A percentile compares a stretch with the other conserved stretches of the same genome.
Evolutionary conservation across 2,329 filamentous ascomycete genomes (phyloP).

Genomic region (Lasiodiplodia citricola): DNA sequence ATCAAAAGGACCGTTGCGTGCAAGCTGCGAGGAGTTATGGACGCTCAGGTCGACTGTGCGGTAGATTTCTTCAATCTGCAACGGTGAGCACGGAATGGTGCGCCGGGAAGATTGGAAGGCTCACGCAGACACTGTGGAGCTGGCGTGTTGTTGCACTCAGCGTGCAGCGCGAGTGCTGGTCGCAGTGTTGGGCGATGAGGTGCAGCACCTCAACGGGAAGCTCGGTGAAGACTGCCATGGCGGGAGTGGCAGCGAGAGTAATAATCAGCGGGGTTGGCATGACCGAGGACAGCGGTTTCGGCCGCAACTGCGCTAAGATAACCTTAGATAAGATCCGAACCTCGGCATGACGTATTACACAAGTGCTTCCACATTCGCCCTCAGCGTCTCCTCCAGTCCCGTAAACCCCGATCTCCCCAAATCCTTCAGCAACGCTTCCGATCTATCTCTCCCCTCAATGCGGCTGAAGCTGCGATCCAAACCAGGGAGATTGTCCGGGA

Average conservation of each 20-base stretch:
- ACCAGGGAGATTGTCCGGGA: background rate
- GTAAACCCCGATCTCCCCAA: constrained; percentile 1
- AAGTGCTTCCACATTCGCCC: background rate
- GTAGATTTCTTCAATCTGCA: constrained; percentile 4
- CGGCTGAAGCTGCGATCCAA: background rate
- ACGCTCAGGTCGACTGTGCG: background rate
- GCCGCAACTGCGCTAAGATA: constrained; percentile 7
- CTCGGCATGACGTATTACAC: background rate
- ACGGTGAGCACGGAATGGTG: background rate
- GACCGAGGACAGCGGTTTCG: background rate
- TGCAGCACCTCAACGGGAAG: background rate
- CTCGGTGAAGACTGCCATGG: background rate
- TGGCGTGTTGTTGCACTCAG: background rate
- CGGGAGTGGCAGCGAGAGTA: background rate
- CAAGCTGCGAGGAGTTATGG: constrained; percentile 3
- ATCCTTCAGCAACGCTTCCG: constrained; percentile 3
- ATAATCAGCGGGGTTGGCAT: no score
- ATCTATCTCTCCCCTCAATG: background rate
- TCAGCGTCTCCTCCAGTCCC: constrained; percentile 18
- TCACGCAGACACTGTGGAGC: constrained; percentile 5
- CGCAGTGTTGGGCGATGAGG: constrained; percentile 4
- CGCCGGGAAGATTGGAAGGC: background rate
- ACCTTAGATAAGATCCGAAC: background rate
- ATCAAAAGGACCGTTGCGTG: background rate
- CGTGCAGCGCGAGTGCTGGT: background rate